Evolutionary conservation across 768 basidiomycete genomes (phyloP), one percentile per base, ranked within the genome.

Genomic region (Lactarius evosmus): DNA sequence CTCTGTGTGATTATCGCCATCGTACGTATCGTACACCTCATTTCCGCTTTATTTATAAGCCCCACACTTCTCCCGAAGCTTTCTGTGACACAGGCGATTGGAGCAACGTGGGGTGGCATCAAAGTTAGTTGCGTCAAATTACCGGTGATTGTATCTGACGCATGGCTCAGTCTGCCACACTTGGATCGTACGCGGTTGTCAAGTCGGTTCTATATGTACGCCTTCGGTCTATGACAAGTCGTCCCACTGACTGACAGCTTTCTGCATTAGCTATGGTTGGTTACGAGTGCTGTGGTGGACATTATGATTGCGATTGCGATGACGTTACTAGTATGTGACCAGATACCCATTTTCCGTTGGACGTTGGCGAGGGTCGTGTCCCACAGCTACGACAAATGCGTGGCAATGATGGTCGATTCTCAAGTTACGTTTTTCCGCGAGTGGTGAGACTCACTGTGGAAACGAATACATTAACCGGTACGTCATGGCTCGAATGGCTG

Each of bases 371-470:
- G 2, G 1, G 12, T 25, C 22, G 14, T 44, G 6, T 36, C 16
- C 32, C 4, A 34, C 17, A 63, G 62, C 51, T 63, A 16, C 44
- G 41, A 44, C 40, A 29, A 59, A 4, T 8, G 25, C 51, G 51
- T 1, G 41, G 33, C 2, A 63, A 41, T 40, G 69, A 62, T 25
- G 17, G 52, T 30, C 49, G 30, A n/a, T 16, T 9, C 50, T 56
- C 50, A 30, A n/a, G 8, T 5, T 46, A 71, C 50, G 30, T 71
- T 32, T 40, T 73, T 8, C 59, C 61, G 1, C 61, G 71, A 2
- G 53, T 73, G 2, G 66, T 71, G 16, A 67, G 69, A 5, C 46
- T 73, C n/a, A 69, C 68, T 19, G 38, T 73, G 22, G 70, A 73
- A 61, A 72, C 72, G 1, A 72, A 72, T 49, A 11, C 59, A 8